Base-by-base conservation (phyloP, 1,139 yeast species). In the Hemisphaericaspora xylanilytica region DNA sequence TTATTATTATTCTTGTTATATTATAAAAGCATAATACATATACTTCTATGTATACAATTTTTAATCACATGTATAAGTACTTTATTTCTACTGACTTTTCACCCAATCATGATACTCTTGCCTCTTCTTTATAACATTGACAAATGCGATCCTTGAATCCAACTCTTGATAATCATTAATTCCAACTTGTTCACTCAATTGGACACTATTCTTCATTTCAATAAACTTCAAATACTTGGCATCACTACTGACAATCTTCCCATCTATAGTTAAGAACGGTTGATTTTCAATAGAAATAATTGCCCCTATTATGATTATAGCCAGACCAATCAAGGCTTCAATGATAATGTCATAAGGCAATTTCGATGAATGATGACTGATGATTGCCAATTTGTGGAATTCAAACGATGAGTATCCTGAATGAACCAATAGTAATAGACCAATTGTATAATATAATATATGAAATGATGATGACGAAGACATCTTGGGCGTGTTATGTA, bases 351-450 rank as follows among this genome's bases (percentile, higher is more conserved):
- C 80, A 7, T 51, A 40, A 3, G 74, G 74, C 33, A 69, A 43
- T 5, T 52, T 37, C 16, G 48, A 35, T 39, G 40, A 40, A 26
- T 50, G 47, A 36, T 43, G 46, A 14, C 56, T 40, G 11, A 47
- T 35, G n/a, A 41, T 43, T 9, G 57, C 35, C 21, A 70, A 53
- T 49, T 70, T 76, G 42, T 72, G 75, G 52, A 68, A 65, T 48
- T 76, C 80, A 48, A 69, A 70, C 1, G 80, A 66, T 10, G 81
- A 75, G 47, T 74, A 76, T 3, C 73, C 77, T 3, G 79, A 65
- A 50, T 77, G 81, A 10, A 61, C 33, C 27, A 73, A 56, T 12
- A 71, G 48, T 14, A 62, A 37, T n/a, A 52, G 38, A 2, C 77
- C 76, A 2, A 67, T 34, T 15, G 59, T 38, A 43, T 61, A 65